Base-by-base conservation (phyloP, 2,329 filamentous ascomycete species). In the Fusarium oligoseptatum region DNA sequence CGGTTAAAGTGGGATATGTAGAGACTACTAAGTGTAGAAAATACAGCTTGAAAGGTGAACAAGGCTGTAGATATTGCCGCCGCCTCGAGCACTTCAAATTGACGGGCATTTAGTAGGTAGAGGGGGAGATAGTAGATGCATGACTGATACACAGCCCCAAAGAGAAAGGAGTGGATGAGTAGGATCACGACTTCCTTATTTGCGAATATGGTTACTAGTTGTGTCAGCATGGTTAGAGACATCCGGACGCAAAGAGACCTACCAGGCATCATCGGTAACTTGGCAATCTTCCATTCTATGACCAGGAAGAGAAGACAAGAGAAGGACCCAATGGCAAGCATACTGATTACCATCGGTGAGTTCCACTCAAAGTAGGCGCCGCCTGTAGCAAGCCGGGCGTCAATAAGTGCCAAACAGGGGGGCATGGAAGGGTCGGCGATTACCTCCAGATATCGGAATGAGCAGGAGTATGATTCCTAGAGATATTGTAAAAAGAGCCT, bases 1-100 rank as follows among this genome's bases (percentile, higher is more conserved):
- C 56, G 56, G 17, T 58, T 58, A 5, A 58, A 58, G 15, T 58
- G 34, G 12, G 56, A 58, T 39, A 58, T 58, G 10, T 58, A 58
- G n/a, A 58, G 6, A 9, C 56, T 36, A 24, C 32, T 27, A 20
- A 58, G 56, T 8, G 56, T 58, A 1, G 56, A 58, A 2, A 37
- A 37, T n/a, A 58, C 22, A n/a, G 56, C 22, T 41, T 58, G 56
- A 39, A 58, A 37, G 3, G 36, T 58, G 36, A 58, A 58, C 34
- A 37, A 15, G 6, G 56, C 34, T 1, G 56, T 58, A 11, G 56
- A 58, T 11, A 58, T 27, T n/a, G 56, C 56, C 4, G 56, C 56
- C 5, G 56, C 34, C 36, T 58, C 56, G 1, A 58, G 56, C 0
- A 58, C 56, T 27, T 58, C 14, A 10, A 58, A 58, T 12, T 58